phyloP scores from a whole-genome alignment of 306 rosid genomes.

The Citrullus colocynthis region DNA sequence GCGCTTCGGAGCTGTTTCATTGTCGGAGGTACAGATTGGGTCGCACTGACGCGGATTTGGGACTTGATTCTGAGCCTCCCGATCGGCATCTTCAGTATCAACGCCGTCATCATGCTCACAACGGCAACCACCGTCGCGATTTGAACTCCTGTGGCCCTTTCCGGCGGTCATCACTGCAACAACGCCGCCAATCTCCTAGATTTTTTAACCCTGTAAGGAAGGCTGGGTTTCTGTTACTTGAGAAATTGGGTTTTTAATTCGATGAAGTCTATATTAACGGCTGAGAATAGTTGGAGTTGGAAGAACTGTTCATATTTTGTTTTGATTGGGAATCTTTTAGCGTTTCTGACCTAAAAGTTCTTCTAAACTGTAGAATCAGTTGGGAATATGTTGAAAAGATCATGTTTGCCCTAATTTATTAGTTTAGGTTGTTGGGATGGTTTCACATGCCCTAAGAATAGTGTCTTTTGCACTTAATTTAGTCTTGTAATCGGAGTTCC shows the following conservation, averaged over 20 bases:
- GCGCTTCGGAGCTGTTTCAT: conserved; percentile 80
- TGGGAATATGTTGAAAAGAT: background rate
- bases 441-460: background rate
- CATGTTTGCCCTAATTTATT: background rate
- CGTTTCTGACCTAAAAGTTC: background rate
- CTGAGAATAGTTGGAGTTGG: background rate
- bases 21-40: conserved; percentile 61
- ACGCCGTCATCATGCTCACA: conserved; percentile 13
- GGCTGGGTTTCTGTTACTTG: background rate
- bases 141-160: conserved; percentile 29
- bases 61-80: conserved; percentile 24
- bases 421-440: background rate
- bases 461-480: background rate
- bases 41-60: conserved; percentile 34
- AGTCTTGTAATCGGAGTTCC: no score
- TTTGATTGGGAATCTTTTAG: background rate
- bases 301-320: background rate
- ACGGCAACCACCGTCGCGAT: conserved; percentile 22
- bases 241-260: no score
- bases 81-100: conserved; percentile 13
- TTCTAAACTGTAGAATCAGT: background rate
- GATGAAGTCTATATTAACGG: background rate
- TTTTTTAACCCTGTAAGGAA: background rate
- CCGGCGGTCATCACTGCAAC: conserved; percentile 27
- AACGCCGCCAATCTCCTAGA: conserved; percentile 29